Base-by-base conservation (phyloP, 768 basidiomycete genomes). In the button mushroom (Agaricus bisporus) region DNA sequence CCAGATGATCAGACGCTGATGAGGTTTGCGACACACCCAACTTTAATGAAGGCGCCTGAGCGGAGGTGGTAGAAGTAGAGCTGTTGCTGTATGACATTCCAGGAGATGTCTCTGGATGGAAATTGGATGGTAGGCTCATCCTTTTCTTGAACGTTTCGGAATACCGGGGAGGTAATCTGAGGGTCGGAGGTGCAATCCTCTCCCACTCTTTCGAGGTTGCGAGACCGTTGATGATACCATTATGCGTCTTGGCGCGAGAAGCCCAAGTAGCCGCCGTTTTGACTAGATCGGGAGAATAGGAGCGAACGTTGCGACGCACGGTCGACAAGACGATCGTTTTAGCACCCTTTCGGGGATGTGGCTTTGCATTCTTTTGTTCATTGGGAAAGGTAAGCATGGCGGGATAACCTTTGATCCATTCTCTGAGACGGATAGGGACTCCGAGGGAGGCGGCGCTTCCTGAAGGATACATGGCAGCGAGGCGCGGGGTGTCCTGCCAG, bases 401-500 rank as follows among this genome's bases (percentile, higher is more conserved):
- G 0, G 93, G 92, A 63, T 98, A 97, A 2, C 89, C 89, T 56
- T 87, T 80, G 57, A 95, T 88, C 91, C 92, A 95, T 59, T 90
- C 85, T 61, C 88, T 87, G 57, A 97, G 82, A n/a, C 90, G 82
- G 12, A 82, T 80, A 2, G 95, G 95, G 8, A 93, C 81, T 2
- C 85, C 83, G 4, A 85, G 76, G 7, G 82, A 72, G 3, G 81
- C 72, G 4, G 81, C 77, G 52, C 79, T 81, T 4, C 73, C 76
- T 29, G 76, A 73, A 11, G 69, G 58, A 47, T 64, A 59, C 29
- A 61, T 68, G 44, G 68, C 64, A 51, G 66, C 62, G 2, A 69
- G 60, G 20, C 72, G 72, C 25, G 80, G 78, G 4, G 79, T 73
- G 54, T 87, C 83, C 60, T 91, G 85, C 74, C 84, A 88, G 28